Evolutionary conservation across 345 rosid species (phyloP), one percentile per base, ranked within the genome.

Genomic region (Eutrema yunnanense): DNA sequence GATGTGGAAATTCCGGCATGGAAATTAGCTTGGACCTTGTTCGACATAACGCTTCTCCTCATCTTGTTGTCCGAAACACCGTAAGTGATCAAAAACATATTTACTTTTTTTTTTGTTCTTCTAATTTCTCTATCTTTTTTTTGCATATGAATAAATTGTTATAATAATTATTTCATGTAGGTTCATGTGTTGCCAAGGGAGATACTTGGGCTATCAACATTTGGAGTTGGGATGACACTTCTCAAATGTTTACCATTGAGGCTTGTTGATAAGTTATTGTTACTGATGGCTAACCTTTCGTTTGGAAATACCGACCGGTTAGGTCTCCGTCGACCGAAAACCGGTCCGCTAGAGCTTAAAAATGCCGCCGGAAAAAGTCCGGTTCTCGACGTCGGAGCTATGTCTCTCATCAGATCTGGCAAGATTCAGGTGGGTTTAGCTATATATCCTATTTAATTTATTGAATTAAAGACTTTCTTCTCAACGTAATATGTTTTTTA

Each of bases 1-100:
- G 97, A 3, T 89, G 96, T 78, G 97, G 97, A 9, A 91, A 91
- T 43, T 88, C 97, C 4, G 97, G 97, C 13, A 88, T 78, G 81
- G 81, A 78, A 16, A 66, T 78, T 32, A 72, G 81, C 29, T 61
- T 78, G 33, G 81, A 78, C 78, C 85, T 91, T 4, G 87, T 85
- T 37, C 77, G 85, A 16, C 64, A 84, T 78, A 82, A 83, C 36
- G 96, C 96, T 5, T 66, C 54, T 52, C 85, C 87, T 67, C 80
- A 79, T 19, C 73, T 89, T 69, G 92, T 87, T 27, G 88, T 83
- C 36, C 80, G 97, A 62, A 81, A 84, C 67, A 80, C 84, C 11
- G 97, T 88, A 75, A 80, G 78, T 32, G 40, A 32, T 16, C 16
- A 16, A 16, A 16, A 16, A 16, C 16, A 16, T 16, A 16, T 16